phyloP scores from a whole-genome alignment of 2,329 filamentous ascomycete genomes.

The Fusarium sp. region DNA sequence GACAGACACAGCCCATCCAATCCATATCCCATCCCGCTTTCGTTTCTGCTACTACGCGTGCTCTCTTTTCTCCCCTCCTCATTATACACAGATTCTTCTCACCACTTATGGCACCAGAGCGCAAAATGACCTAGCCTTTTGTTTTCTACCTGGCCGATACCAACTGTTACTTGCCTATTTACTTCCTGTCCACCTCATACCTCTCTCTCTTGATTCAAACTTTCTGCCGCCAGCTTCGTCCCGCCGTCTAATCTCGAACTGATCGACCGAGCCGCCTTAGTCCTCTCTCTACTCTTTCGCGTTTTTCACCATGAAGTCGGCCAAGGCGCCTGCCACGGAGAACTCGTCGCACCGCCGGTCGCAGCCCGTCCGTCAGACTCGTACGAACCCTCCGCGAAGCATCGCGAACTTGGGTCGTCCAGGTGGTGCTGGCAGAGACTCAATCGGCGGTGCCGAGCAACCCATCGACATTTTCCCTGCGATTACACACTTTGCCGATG shows the following conservation, averaged over 20 bases:
- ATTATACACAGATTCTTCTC: slow-evolving; percentile 29
- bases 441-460: slow-evolving; percentile 62
- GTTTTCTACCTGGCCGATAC: slow-evolving; percentile 32
- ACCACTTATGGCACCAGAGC: slow-evolving; percentile 26
- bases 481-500: slow-evolving; percentile 84
- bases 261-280: slow-evolving; percentile 34
- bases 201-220: slow-evolving; percentile 18
- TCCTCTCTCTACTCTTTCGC: slow-evolving; percentile 32
- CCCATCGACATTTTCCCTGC: slow-evolving; percentile 75
- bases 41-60: slow-evolving; percentile 37
- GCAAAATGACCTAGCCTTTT: slow-evolving; percentile 42
- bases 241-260: slow-evolving; percentile 32
- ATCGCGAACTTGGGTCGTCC: slow-evolving; percentile 60
- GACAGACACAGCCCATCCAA: slow-evolving; percentile 14
- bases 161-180: slow-evolving; percentile 34
- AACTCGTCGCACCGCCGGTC: slow-evolving; percentile 65
- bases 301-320: slow-evolving; percentile 63
- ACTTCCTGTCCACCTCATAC: slow-evolving; percentile 11
- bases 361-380: slow-evolving; percentile 72
- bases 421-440: slow-evolving; percentile 56
- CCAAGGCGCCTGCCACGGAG: slow-evolving; percentile 58
- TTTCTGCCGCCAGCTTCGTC: slow-evolving; percentile 37
- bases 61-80: slow-evolving; percentile 40
- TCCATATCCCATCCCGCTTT: slow-evolving; percentile 35
- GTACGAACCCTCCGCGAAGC: slow-evolving; percentile 70